Evolutionary conservation across 2,329 filamentous ascomycete genomes (phyloP).

Genomic region (Coleophoma cylindrospora): DNA sequence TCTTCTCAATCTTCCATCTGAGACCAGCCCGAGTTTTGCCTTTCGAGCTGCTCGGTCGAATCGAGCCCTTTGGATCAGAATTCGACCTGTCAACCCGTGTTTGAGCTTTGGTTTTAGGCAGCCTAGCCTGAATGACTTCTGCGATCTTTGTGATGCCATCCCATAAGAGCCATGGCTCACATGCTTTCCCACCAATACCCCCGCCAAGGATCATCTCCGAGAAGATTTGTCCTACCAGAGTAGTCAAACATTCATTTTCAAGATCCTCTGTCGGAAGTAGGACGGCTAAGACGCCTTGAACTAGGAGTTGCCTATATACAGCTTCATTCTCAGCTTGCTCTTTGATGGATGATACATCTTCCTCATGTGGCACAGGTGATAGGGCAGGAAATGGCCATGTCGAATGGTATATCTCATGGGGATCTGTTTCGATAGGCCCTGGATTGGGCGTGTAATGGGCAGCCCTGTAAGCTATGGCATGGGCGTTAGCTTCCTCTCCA

Average conservation of each 20-base stretch:
- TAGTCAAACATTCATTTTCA: slow-evolving; percentile 78
- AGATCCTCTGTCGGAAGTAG: slow-evolving; percentile 90
- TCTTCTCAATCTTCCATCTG: slow-evolving; percentile 23
- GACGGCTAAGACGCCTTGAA: slow-evolving; percentile 74
- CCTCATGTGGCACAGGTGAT: slow-evolving; percentile 62
- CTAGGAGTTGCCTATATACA: slow-evolving; percentile 82
- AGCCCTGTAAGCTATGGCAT: slow-evolving; percentile 62
- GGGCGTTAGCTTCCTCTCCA: slow-evolving; percentile 3
- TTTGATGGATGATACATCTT: slow-evolving; percentile 39
- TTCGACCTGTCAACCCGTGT: slow-evolving; percentile 24
- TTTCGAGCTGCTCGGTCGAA: slow-evolving; percentile 8
- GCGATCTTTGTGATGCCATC: slow-evolving; percentile 73
- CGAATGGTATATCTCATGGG: slow-evolving; percentile 74
- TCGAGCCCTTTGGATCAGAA: slow-evolving; percentile 19
- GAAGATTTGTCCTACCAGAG: slow-evolving; percentile 81
- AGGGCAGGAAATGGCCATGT: slow-evolving; percentile 77
- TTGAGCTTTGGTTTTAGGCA: slow-evolving; percentile 24
- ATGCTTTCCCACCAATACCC: slow-evolving; percentile 71
- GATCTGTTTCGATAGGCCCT: slow-evolving; percentile 54
- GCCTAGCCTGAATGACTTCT: slow-evolving; percentile 35
- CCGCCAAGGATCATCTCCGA: slow-evolving; percentile 87
- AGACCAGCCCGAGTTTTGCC: slow-evolving; percentile 12
- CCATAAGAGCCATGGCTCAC: slow-evolving; percentile 86
- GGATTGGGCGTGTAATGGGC: slow-evolving; percentile 54
- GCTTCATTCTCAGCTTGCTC: slow-evolving; percentile 73